Base-by-base conservation (phyloP, 208 protist genomes). In the Leishmania braziliensis region DNA sequence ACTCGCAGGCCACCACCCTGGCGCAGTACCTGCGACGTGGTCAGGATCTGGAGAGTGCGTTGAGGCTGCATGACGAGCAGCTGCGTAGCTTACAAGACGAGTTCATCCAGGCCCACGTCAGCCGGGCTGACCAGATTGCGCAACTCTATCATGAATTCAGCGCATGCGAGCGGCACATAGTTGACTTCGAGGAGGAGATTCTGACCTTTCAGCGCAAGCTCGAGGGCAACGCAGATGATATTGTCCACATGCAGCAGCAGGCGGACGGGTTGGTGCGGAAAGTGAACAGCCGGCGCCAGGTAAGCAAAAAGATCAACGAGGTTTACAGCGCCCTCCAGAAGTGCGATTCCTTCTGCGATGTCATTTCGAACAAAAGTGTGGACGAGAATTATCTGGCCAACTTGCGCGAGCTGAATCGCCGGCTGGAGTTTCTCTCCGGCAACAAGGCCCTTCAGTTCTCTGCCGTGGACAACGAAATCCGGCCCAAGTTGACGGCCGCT, bases 181-280 rank as follows among this genome's bases (percentile, higher is more conserved):
- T 95, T 48, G 85, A 89, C 58, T 97, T 97, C 78, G 94, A 97
- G 65, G 89, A 88, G 39, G 90, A 94, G 73, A 97, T 97, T 84
- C 79, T 97, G n/a, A 79, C 83, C 14, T 95, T 96, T 81, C 92
- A 95, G 87, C 88, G 89, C 56, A 87, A 88, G 62, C 81, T 97
- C 10, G 89, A 92, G n/a, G 90, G 92, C 50, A 92, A 89, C 5
- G 87, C 94, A 10, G 92, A 93, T 43, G 92, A 95, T 62, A 95
- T 97, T 53, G 92, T 93, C 4, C 84, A 88, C 43, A 96, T 97
- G 94, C 92, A 96, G 82, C 83, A 92, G 69, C 92, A 95, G 78
- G 96, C 91, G 0, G 90, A 93, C 60, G 77, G 60, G 10, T 80
- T 97, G 65, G 88, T 93, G 46, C 92, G 88, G 50, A 91, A 89